Conservation (phyloP, 1,139 yeast genomes). For the Blastobotrys illinoisensis region DNA sequence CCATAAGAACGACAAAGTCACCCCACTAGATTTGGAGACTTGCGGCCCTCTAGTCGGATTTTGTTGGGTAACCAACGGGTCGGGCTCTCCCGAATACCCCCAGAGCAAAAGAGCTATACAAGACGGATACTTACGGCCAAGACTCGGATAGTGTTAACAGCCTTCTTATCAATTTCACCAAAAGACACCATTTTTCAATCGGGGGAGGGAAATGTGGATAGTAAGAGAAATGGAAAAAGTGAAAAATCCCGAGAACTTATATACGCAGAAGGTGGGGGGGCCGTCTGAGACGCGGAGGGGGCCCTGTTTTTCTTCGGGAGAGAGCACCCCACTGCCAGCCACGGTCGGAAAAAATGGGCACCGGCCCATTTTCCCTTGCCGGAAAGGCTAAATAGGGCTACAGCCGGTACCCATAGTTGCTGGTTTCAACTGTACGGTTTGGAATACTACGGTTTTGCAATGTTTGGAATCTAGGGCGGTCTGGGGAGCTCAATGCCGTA, state of each 20-base stretch:
- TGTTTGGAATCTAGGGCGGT: too few species aligned
- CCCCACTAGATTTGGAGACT: too few species aligned
- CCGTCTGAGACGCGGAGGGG: not conserved
- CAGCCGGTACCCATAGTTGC: too few species aligned
- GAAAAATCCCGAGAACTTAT: conserved; percentile 1
- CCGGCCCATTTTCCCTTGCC: not conserved
- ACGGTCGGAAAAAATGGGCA: not conserved
- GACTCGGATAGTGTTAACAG: conserved; percentile 85
- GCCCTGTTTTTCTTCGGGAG: not conserved
- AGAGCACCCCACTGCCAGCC: not conserved
- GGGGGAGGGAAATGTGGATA: not conserved
- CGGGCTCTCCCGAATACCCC: conserved; percentile 1
- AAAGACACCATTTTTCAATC: conserved; percentile 8
- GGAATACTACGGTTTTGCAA: too few species aligned
- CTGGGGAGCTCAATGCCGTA: too few species aligned
- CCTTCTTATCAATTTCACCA: conserved; percentile 60
- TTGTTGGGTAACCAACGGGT: not conserved
- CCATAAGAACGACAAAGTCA: too few species aligned
- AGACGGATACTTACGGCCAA: conserved; percentile 49
- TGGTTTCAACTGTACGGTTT: too few species aligned
- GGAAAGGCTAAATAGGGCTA: not conserved
- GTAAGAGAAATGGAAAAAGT: not conserved
- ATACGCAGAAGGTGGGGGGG: not conserved
- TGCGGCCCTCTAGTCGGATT: too few species aligned
- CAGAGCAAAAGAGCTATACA: too few species aligned